Percentiles rank a stretch among this genome's conserved stretches.
These are phyloP conservation scores for Avena eriantha DNA, from an alignment of 176 grass and related monocot genomes.

Conservation along the genomic window DNA sequence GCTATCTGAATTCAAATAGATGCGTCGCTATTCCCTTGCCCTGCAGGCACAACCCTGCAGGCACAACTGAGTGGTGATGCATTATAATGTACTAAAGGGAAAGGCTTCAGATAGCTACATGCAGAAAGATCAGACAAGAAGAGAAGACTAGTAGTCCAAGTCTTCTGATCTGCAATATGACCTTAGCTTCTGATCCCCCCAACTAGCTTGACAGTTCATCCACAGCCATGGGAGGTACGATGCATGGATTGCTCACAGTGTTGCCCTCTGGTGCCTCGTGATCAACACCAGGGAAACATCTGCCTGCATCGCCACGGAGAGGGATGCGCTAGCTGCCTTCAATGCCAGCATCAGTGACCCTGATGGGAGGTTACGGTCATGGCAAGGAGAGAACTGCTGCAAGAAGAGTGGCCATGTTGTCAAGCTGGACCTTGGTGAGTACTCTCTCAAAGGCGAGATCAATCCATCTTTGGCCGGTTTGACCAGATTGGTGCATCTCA, in stretches of 20 bases:
- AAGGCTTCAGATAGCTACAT: not conserved
- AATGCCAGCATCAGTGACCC: conserved; percentile 26
- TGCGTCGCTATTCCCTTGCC: not conserved
- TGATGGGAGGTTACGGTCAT: conserved; percentile 29
- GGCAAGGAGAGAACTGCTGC: conserved; percentile 53
- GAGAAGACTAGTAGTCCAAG: conserved; percentile 30
- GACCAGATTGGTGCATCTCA: conserved; percentile 39
- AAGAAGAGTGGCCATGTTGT: conserved; percentile 46
- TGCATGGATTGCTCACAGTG: not conserved
- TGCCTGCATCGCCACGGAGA: not conserved
- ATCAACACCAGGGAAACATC: not conserved
- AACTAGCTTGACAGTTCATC: not conserved
- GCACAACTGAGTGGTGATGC: not conserved
- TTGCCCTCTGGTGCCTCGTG: not conserved
- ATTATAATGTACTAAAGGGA: not conserved
- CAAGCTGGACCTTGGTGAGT: conserved; percentile 39
- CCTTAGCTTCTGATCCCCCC: not conserved
- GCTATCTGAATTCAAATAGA: not conserved
- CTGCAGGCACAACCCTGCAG: not conserved
- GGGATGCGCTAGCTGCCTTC: conserved; percentile 20
- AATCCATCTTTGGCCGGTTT: conserved; percentile 40
- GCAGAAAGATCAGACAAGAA: not conserved
- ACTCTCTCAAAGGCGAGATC: conserved; percentile 36
- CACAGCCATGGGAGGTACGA: not conserved
- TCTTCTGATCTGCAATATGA: not conserved